Evolutionary conservation across 2,329 filamentous ascomycete species (phyloP), one percentile per base, ranked within the genome.

Genomic region (Beauveria scarabaeidicola): DNA sequence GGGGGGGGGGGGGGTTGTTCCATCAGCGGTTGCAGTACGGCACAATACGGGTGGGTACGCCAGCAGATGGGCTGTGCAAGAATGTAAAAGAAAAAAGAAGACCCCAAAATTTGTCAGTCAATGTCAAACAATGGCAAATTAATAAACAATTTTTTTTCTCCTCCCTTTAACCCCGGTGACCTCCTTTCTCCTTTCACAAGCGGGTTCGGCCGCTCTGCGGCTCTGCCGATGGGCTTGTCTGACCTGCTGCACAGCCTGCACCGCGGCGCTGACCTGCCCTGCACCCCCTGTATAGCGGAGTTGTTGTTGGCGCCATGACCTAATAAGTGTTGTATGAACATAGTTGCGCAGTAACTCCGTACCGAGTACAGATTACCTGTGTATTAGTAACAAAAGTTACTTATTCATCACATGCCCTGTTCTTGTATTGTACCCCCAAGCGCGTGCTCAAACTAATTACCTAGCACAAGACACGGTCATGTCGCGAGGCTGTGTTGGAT

Each of bases 401-500:
- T 36, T 36, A 15, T 36, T 36, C 32, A 36, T 36, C 32, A n/a
- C n/a, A n/a, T n/a, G n/a, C n/a, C n/a, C n/a, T n/a, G 9, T 19
- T 23, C 9, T n/a, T 17, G 11, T 13, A 51, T 15, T 17, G 46
- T 27, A 46, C 25, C 44, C 48, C 41, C 29, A 15, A 41, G 44
- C 43, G 32, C 54, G 19, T 55, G 41, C 44, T 41, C 44, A 19
- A 9, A 32, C 11, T 5, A 13, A 5, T 2, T 36, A 36, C 11
- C 44, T 32, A 50, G 32, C 13, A 32, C 43, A 29, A 27, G 53
- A 56, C 43, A 40, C n/a, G 41, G 52, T 17, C 52, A 10, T 38
- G 52, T 46, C 41, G 15, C 9, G 44, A 57, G 54, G 54, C 53
- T 56, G 53, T 56, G 53, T 38, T 55, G 52, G 40, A 36, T 36